Conservation (phyloP, 805 yeast species). For the Scheffersomyces lignosus region DNA sequence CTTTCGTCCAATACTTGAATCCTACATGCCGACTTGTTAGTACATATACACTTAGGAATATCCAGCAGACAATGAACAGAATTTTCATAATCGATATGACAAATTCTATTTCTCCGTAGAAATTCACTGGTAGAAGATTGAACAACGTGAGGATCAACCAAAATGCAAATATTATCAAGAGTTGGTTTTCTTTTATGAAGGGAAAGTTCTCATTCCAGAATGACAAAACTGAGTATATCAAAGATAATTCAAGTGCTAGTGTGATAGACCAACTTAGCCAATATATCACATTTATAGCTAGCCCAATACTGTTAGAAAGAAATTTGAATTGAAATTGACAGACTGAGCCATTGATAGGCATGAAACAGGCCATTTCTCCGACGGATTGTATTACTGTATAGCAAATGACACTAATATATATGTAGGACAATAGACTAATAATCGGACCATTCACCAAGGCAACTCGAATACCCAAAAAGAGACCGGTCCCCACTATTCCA, state of each 20-base stretch:
- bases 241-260: constrained; percentile 20
- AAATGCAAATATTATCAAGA: constrained; percentile 3
- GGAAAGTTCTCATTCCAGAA: constrained; percentile 11
- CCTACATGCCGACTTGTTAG: background rate
- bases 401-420: constrained; percentile 18
- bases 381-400: constrained; percentile 18
- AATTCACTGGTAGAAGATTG: constrained; percentile 21
- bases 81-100: constrained; percentile 19
- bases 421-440: constrained; percentile 16
- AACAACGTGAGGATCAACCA: constrained; percentile 17
- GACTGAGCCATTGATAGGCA: constrained; percentile 19
- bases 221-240: constrained; percentile 13
- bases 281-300: constrained; percentile 20
- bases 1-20: constrained; percentile 1
- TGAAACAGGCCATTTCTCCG: constrained; percentile 17
- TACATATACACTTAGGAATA: constrained; percentile 3
- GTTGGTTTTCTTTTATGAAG: constrained; percentile 2
- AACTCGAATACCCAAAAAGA: constrained; percentile 17
- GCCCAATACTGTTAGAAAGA: constrained; percentile 15
- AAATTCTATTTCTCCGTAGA: constrained; percentile 20
- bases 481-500: constrained; percentile 24
- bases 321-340: constrained; percentile 19
- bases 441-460: constrained; percentile 17
- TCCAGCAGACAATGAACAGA: constrained; percentile 18
- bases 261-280: constrained; percentile 29